These are phyloP conservation scores for Myxozyma sirexii DNA, from an alignment of 805 yeast genomes.

Conservation along the genomic window DNA sequence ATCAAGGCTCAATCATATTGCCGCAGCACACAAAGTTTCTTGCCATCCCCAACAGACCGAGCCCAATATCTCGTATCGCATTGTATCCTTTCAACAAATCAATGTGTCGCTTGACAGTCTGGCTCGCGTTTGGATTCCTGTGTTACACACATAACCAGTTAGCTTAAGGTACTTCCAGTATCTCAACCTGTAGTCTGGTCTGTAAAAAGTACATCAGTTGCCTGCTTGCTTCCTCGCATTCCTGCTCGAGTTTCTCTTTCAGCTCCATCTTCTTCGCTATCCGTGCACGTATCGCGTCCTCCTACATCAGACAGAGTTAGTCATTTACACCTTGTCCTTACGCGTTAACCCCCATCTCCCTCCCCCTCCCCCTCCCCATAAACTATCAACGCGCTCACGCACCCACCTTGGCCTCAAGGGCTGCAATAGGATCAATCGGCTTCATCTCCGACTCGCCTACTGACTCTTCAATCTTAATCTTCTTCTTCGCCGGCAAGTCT, in stretches of 20 bases:
- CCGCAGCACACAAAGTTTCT: slow-evolving; percentile 1
- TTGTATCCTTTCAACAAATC: slow-evolving; percentile 58
- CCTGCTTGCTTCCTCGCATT: slow-evolving; percentile 18
- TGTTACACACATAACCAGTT: neutral
- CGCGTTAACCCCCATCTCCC: neutral
- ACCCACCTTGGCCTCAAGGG: slow-evolving; percentile 13
- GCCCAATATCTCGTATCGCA: slow-evolving; percentile 64
- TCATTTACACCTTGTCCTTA: neutral
- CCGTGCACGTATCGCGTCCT: slow-evolving; percentile 19
- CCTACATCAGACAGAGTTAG: neutral
- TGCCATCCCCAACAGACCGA: slow-evolving; percentile 58
- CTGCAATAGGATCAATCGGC: neutral
- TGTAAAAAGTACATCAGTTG: slow-evolving; percentile 20
- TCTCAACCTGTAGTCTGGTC: neutral
- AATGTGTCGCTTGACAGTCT: slow-evolving; percentile 56
- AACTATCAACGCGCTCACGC: neutral
- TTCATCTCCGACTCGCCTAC: neutral
- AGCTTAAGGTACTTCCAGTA: neutral
- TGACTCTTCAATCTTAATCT: neutral
- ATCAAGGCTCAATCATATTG: neutral
- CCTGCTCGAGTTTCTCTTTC: slow-evolving; percentile 18
- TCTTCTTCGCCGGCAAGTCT: slow-evolving; percentile 1
- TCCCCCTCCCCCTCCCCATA: neutral
- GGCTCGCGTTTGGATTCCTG: slow-evolving; percentile 46
- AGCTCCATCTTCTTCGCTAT: slow-evolving; percentile 23